Conservation (phyloP, 495 filamentous ascomycete genomes). For the Penicillium alfredii region DNA sequence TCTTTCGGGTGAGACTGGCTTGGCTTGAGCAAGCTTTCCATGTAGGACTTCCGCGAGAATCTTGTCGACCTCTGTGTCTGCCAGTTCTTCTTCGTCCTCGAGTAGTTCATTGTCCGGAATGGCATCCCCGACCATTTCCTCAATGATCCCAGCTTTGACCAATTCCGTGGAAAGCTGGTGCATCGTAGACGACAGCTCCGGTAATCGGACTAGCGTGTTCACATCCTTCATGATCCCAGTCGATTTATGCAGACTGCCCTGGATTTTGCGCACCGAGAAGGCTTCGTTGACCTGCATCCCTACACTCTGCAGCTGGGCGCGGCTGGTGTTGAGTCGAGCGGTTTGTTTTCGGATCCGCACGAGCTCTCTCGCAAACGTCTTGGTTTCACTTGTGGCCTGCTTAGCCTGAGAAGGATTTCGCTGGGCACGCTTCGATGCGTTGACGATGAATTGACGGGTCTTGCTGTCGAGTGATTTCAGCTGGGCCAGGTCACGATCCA, state of each 20-base stretch:
- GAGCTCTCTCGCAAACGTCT: slow-evolving; percentile 82
- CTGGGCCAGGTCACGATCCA: slow-evolving; percentile 83
- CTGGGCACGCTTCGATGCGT: slow-evolving; percentile 70
- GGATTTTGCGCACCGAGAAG: slow-evolving; percentile 92
- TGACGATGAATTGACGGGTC: slow-evolving; percentile 77
- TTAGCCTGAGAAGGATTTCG: slow-evolving; percentile 66
- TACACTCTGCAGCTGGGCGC: slow-evolving; percentile 88
- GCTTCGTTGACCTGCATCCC: slow-evolving; percentile 98
- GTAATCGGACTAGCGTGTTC: slow-evolving; percentile 75
- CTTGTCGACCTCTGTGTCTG: slow-evolving; percentile 87
- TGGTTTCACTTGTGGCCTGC: slow-evolving; percentile 71
- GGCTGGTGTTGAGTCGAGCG: slow-evolving; percentile 69
- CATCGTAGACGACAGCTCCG: slow-evolving; percentile 88
- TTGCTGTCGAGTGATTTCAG: slow-evolving; percentile 73
- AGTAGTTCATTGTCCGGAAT: slow-evolving; percentile 65
- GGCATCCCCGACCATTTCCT: slow-evolving; percentile 90
- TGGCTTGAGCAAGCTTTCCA: slow-evolving; percentile 68
- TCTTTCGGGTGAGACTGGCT: slow-evolving; percentile 47
- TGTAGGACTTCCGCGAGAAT: slow-evolving; percentile 83
- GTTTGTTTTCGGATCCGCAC: slow-evolving; percentile 73
- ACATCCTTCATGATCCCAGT: slow-evolving; percentile 97
- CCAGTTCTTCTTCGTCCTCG: slow-evolving; percentile 83
- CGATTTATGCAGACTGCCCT: slow-evolving; percentile 79
- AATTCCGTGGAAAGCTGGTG: slow-evolving; percentile 79
- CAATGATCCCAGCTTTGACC: slow-evolving; percentile 91